Evolutionary conservation across 73 alveolate species (phyloP), one percentile per base, ranked within the genome.

Genomic region (Chromera velia): DNA sequence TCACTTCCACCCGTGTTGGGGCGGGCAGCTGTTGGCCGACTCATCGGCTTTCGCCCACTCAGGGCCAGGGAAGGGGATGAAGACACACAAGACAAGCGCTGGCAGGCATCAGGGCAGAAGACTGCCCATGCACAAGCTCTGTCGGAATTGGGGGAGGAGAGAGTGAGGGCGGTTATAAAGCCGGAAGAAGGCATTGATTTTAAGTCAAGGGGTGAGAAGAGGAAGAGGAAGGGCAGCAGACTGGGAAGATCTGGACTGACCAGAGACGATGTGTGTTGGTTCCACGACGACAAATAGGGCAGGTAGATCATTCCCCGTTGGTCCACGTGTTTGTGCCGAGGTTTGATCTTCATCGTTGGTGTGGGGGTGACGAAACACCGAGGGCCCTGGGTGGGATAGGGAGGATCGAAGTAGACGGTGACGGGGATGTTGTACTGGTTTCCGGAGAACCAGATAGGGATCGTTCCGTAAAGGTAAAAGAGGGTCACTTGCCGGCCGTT

Each of bases 371-470:
- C 70, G 30, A 55, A 55, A 17, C 70, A 55, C 27, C 70, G 70
- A 1, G 70, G 70, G 32, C 32, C 70, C n/a, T 24, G 24, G 70
- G 7, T 55, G 4, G 70, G 70, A 17, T 55, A 55, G 27, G 70
- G 70, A 17, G 70, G 70, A 29, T 55, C 70, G 30, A 55, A 29
- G 70, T 55, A 55, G 30, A 55, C 24, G 70, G 70, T 55, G 28
- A 55, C 70, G 30, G 70, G 70, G 27, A 55, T 55, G 70, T 55
- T 55, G 70, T 55, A 55, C 32, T n/a, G 27, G 70, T 1, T 29
- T 1, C 70, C 70, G 55, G 4, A 7, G 55, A 7, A 40, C 22
- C 13, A 40, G 55, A 40, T 40, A 13, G 55, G 55, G 55, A 40
- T 40, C 55, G 55, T 40, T 4, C 55, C 55, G 55, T 40, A 40